Evolutionary conservation across 441 rosid genomes (phyloP).

Genomic region (Rhodomyrtus psidioides): DNA sequence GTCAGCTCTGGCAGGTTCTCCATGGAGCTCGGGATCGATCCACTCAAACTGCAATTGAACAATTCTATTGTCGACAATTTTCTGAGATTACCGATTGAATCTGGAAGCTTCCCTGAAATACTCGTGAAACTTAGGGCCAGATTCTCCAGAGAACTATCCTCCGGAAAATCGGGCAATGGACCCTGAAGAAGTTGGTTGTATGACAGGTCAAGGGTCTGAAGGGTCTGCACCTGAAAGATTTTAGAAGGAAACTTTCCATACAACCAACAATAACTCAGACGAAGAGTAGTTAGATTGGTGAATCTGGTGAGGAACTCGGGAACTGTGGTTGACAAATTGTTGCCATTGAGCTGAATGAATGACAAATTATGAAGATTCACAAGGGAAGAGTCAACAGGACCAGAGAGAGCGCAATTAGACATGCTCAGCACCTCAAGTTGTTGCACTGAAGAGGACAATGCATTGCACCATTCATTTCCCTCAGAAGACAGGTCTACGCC

Average conservation of each 20-base stretch:
- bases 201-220: not conserved
- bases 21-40: constrained; percentile 19
- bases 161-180: not conserved
- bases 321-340: not conserved
- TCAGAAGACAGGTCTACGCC: not conserved
- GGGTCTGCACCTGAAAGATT: not conserved
- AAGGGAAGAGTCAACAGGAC: not conserved
- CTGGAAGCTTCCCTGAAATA: constrained; percentile 19
- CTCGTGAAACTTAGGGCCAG: constrained; percentile 7
- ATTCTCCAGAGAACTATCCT: constrained; percentile 3
- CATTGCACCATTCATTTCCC: not conserved
- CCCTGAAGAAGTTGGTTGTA: not conserved
- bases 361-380: not conserved
- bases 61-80: constrained; percentile 13
- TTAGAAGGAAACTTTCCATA: not conserved
- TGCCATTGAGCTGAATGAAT: not conserved
- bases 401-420: not conserved
- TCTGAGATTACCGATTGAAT: no score
- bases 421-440: not conserved
- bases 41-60: constrained; percentile 11
- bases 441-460: not conserved
- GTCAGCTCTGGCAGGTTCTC: constrained; percentile 7
- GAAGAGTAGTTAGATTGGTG: not conserved
- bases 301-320: constrained; percentile 5
- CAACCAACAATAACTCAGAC: not conserved